phyloP scores from a whole-genome alignment of 371 early-diverging fungal species.

The Apophysomyces ossiformis region DNA sequence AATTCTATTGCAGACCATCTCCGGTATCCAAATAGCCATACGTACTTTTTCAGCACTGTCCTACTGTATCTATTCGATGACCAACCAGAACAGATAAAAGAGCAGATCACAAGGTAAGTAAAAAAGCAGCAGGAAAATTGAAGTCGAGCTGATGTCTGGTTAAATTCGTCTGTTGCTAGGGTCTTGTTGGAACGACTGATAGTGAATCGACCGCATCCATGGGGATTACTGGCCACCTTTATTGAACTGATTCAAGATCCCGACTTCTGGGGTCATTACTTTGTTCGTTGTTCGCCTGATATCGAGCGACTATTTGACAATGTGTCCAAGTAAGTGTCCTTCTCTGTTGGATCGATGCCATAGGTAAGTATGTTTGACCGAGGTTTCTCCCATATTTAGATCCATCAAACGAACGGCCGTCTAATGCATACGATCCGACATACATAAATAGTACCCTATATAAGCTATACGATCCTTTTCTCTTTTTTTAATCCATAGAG shows the following conservation, averaged over 20 bases:
- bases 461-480: background rate
- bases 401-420: conserved; percentile 23
- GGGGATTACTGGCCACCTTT: conserved; percentile 95
- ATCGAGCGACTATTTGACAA: conserved; percentile 76
- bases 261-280: conserved; percentile 85
- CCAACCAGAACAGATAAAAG: conserved; percentile 72
- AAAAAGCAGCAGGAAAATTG: background rate
- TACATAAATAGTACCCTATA: conserved; percentile 6
- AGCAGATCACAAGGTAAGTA: conserved; percentile 84
- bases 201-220: conserved; percentile 97
- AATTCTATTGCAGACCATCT: conserved; percentile 94
- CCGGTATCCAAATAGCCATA: conserved; percentile 96
- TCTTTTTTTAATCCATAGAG: conserved; percentile 5
- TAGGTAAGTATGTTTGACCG: no score
- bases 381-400: conserved; percentile 6
- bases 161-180: conserved; percentile 28
- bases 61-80: conserved; percentile 79
- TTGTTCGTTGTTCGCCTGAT: conserved; percentile 74
- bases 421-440: conserved; percentile 10
- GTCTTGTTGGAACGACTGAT: conserved; percentile 95
- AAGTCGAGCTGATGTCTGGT: background rate
- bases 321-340: conserved; percentile 58
- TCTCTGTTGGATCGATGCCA: background rate
- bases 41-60: conserved; percentile 84
- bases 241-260: conserved; percentile 95